Conservation (phyloP, 192 early-diverging fungal genomes). For the Globomyces pollinis-pini region DNA sequence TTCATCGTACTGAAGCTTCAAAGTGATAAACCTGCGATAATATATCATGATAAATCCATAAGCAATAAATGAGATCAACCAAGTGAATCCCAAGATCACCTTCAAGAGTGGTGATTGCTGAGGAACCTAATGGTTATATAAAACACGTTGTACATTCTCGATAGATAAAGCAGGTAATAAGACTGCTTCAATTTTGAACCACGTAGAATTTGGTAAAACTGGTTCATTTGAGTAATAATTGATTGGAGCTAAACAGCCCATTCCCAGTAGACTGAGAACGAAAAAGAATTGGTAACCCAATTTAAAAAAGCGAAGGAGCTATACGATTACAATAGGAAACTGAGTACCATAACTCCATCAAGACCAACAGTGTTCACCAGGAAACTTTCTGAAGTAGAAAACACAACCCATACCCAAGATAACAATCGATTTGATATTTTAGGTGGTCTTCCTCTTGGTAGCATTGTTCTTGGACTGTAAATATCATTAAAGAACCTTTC, state of each 20-base stretch:
- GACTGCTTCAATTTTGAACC: constrained; percentile 22
- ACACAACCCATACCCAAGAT: constrained; percentile 28
- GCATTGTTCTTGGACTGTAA: constrained; percentile 34
- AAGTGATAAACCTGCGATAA: constrained; percentile 33
- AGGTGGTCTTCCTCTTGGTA: constrained; percentile 37
- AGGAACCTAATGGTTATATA: constrained; percentile 11
- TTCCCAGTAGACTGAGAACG: constrained; percentile 32
- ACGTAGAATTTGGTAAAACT: constrained; percentile 10
- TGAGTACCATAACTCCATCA: constrained; percentile 41
- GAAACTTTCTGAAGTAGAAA: constrained; percentile 24
- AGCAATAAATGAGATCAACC: constrained; percentile 41
- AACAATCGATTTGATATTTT: constrained; percentile 24
- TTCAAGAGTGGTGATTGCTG: constrained; percentile 26
- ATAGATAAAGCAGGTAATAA: constrained; percentile 29
- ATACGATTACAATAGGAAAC: too few species aligned
- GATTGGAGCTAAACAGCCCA: constrained; percentile 35
- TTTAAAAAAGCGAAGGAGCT: too few species aligned
- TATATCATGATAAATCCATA: constrained; percentile 39
- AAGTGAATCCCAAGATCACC: constrained; percentile 40
- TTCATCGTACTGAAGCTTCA: constrained; percentile 38
- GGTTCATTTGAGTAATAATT: constrained; percentile 44
- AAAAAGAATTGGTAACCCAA: constrained; percentile 32
- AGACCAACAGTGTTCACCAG: constrained; percentile 39
- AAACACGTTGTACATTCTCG: constrained; percentile 27
- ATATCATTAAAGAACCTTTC: constrained; percentile 26